phyloP scores from a whole-genome alignment of 768 basidiomycete genomes.

The Rhizopogon vulgaris region DNA sequence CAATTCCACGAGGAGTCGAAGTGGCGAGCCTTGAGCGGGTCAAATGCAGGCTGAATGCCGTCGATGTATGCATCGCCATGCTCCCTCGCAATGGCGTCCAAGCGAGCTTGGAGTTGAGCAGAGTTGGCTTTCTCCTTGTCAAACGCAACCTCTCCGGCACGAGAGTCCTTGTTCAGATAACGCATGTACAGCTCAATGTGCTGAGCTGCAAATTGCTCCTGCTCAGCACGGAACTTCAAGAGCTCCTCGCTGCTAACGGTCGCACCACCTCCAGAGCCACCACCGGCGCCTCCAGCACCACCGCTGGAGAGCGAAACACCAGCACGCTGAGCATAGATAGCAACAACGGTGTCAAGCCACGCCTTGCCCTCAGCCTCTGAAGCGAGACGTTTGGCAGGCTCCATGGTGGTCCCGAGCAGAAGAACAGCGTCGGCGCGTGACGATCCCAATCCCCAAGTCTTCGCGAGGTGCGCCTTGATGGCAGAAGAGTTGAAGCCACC shows the following conservation, averaged over 20 bases:
- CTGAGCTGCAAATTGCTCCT: conserved; percentile 85
- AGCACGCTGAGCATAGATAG: conserved; percentile 80
- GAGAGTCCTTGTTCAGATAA: conserved; percentile 89
- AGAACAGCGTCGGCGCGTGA: conserved; percentile 86
- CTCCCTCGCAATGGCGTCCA: conserved; percentile 85
- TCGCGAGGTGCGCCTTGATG: conserved; percentile 83
- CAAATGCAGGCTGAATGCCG: conserved; percentile 92
- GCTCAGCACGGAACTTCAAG: conserved; percentile 91
- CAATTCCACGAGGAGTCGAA: conserved; percentile 99
- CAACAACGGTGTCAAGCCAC: conserved; percentile 85
- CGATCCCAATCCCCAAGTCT: conserved; percentile 94
- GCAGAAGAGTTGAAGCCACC: conserved; percentile 95
- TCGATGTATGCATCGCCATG: conserved; percentile 93
- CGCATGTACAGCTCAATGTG: conserved; percentile 97
- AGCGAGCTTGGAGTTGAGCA: conserved; percentile 67
- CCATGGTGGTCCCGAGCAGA: conserved; percentile 84
- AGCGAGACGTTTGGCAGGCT: conserved; percentile 88
- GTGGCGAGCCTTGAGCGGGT: conserved; percentile 91
- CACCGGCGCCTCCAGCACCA: conserved; percentile 53
- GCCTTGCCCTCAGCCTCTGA: conserved; percentile 90
- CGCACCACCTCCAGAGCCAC: conserved; percentile 62
- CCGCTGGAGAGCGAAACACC: conserved; percentile 80
- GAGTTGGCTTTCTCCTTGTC: conserved; percentile 80
- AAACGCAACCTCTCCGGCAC: conserved; percentile 84
- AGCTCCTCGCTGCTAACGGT: conserved; percentile 98